Evolutionary conservation across 768 basidiomycete species (phyloP).

Genomic region (Suillus spraguei): DNA sequence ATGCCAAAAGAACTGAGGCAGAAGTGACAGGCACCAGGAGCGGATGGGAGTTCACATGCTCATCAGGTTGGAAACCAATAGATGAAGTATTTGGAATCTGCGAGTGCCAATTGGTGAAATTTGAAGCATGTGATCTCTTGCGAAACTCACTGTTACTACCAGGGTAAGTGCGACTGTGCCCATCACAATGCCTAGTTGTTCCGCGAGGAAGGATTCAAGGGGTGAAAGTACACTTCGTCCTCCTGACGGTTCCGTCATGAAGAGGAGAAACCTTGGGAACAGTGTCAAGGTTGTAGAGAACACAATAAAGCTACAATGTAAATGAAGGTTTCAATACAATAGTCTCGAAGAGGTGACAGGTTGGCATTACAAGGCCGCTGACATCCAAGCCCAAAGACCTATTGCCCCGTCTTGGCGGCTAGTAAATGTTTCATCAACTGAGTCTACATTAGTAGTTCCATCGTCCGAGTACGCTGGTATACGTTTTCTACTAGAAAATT

Average conservation of each 20-base stretch:
- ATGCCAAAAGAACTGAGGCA: constrained; percentile 55
- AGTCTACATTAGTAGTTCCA: constrained; percentile 13
- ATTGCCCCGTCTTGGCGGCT: constrained; percentile 29
- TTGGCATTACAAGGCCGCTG: constrained; percentile 21
- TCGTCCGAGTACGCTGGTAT: constrained; percentile 18
- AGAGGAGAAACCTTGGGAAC: constrained; percentile 69
- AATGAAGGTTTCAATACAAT: constrained; percentile 6
- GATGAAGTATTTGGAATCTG: constrained; percentile 47
- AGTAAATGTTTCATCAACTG: constrained; percentile 15
- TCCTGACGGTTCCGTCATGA: constrained; percentile 54
- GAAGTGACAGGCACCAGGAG: constrained; percentile 61
- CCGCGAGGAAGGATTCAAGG: constrained; percentile 68
- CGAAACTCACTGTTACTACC: constrained; percentile 52
- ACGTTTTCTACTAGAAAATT: constrained; percentile 29
- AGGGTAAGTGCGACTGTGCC: constrained; percentile 56
- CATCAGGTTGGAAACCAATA: constrained; percentile 32
- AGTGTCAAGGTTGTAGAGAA: constrained; percentile 44
- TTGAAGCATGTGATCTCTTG: constrained; percentile 20
- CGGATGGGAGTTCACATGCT: constrained; percentile 49
- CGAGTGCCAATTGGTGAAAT: not conserved
- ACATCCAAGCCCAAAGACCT: constrained; percentile 42
- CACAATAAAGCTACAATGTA: constrained; percentile 32
- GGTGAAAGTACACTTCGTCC: constrained; percentile 53
- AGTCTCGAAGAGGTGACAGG: constrained; percentile 3
- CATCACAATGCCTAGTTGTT: constrained; percentile 67